phyloP scores from a whole-genome alignment of 257 asterid species.

The Solanum pinnatisectum region DNA sequence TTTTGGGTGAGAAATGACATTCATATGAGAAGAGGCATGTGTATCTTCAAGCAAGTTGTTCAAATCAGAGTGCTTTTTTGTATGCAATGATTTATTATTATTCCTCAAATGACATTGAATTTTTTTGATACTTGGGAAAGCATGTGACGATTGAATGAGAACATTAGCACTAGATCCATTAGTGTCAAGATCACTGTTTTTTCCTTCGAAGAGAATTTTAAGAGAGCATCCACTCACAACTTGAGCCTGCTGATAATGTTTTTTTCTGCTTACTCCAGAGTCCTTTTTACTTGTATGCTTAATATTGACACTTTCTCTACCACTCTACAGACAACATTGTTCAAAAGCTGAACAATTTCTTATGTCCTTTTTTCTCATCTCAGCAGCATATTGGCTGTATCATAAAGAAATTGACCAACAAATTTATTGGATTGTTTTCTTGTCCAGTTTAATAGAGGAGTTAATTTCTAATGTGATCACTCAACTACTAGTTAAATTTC shows the following conservation, averaged over 20 bases:
- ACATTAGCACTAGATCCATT: background rate
- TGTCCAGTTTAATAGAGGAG: background rate
- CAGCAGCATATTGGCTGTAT: constrained; percentile 49
- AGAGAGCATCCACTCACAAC: constrained; percentile 11
- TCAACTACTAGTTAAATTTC: background rate
- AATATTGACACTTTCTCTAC: constrained; percentile 4
- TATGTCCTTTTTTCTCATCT: constrained; percentile 34
- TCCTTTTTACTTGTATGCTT: constrained; percentile 23
- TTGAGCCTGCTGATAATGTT: constrained; percentile 6
- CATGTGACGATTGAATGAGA: constrained; percentile 2
- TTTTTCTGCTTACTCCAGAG: constrained; percentile 16
- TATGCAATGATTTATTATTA: background rate
- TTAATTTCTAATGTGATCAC: background rate
- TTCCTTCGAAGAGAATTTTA: background rate
- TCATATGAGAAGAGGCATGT: constrained; percentile 2
- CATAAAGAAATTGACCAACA: background rate
- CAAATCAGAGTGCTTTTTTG: constrained; percentile 2
- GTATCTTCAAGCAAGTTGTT: constrained; percentile 25
- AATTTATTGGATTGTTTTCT: background rate
- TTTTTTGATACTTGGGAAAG: constrained; percentile 4
- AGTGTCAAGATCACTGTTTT: background rate
- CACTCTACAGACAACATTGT: background rate
- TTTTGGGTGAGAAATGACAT: background rate
- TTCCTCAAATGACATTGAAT: background rate
- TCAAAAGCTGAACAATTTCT: constrained; percentile 38